Evolutionary conservation across 108 stramenopile species (phyloP), one percentile per base, ranked within the genome.

Genomic region (Discostella stelligeroides): DNA sequence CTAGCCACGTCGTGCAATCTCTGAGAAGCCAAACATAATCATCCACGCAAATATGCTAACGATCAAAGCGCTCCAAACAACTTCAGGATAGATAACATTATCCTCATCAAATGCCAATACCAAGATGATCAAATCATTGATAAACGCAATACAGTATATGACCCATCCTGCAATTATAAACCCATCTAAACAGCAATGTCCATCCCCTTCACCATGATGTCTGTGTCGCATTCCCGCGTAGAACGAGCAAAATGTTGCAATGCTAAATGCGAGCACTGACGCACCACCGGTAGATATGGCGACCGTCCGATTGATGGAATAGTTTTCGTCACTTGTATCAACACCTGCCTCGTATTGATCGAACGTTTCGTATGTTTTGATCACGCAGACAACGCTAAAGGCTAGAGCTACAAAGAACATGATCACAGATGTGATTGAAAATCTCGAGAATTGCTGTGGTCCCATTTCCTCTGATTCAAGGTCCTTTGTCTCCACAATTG

Each of bases 101-200:
- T 71, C 70, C 39, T 10, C 40, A 54, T 71, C 70, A 61, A 71
- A 71, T 29, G 70, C 70, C 60, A 71, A 28, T 14, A 71, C 70
- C 49, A 71, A 61, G 38, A 71, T 25, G 1, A 71, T 58, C 24
- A 71, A 38, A 41, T 62, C 70, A 27, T 53, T 58, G 48, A 71
- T 39, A 28, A 61, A 71, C 14, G 46, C 41, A 39, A 71, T 41
- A 28, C 60, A 60, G 39, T 60, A 71, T 7, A 71, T 49, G 12
- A 71, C 41, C 60, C 60, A 53, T 9, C 46, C 70, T 13, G 57
- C 51, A 54, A 71, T 71, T 1, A 71, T 28, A 53, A 71, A 71
- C 0, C 51, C 42, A 4, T 21, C 60, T 59, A 71, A 53, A 42
- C 60, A 62, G 48, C 60, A 71, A 27, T 45, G 29, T 14, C 38